These are phyloP conservation scores for Dryas alaskensis DNA, from an alignment of 306 rosid species.

Conservation along the genomic window DNA sequence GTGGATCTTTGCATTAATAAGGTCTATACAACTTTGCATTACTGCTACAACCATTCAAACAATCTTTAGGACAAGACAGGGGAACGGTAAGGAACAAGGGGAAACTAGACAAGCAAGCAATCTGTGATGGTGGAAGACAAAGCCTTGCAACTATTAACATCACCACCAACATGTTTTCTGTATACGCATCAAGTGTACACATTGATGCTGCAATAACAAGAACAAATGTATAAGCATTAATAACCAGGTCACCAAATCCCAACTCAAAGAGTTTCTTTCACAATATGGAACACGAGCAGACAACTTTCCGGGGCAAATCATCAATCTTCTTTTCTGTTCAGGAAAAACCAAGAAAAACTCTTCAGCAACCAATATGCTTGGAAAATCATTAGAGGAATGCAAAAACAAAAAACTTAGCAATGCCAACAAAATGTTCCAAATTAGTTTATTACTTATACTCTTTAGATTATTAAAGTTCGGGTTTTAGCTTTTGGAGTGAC, in stretches of 20 bases:
- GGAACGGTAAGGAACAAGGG: conserved; percentile 6
- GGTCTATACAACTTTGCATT: conserved; percentile 31
- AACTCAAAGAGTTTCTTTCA: conserved; percentile 39
- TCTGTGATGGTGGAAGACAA: conserved; percentile 33
- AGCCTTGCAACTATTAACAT: conserved; percentile 33
- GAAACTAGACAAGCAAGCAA: conserved; percentile 15
- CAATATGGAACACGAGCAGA: conserved; percentile 84
- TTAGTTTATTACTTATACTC: background rate
- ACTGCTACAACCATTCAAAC: conserved; percentile 26
- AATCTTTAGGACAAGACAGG: background rate
- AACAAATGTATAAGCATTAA: conserved; percentile 35
- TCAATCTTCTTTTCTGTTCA: conserved; percentile 85
- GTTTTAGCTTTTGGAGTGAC: background rate
- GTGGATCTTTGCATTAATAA: conserved; percentile 32
- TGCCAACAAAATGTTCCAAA: background rate
- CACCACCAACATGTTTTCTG: conserved; percentile 48
- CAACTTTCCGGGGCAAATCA: conserved; percentile 75
- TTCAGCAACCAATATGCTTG: conserved; percentile 22
- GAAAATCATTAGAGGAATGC: background rate
- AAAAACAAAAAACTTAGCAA: background rate
- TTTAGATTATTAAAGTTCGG: background rate
- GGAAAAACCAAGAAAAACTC: conserved; percentile 13
- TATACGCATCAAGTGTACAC: conserved; percentile 51
- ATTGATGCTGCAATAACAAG: conserved; percentile 44
- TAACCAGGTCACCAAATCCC: conserved; percentile 23